Conservation (phyloP, 768 basidiomycete species). For the Lyophyllum shimeji region DNA sequence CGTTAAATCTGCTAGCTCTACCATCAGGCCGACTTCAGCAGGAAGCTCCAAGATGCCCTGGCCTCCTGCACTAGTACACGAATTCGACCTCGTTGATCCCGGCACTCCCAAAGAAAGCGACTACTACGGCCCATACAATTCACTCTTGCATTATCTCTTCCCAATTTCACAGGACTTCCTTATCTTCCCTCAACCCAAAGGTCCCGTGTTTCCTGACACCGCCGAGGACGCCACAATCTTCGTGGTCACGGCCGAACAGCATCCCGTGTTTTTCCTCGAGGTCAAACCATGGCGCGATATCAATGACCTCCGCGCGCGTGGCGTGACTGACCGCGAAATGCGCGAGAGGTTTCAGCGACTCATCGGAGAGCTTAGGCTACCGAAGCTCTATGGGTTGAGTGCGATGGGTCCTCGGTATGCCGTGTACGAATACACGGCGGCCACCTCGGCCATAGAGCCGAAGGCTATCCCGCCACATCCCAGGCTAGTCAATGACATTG, state of each 20-base stretch:
- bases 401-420: conserved; percentile 23
- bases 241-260: background rate
- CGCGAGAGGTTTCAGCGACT: conserved; percentile 19
- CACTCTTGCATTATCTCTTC: background rate
- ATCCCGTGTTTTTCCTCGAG: conserved; percentile 24
- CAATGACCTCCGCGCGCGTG: conserved; percentile 13
- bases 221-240: background rate
- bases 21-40: background rate
- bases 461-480: conserved; percentile 15
- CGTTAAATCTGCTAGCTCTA: background rate
- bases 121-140: background rate
- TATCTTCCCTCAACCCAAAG: background rate
- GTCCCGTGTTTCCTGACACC: background rate
- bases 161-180: background rate
- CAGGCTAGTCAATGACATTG: conserved; percentile 22
- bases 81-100: background rate
- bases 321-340: conserved; percentile 26
- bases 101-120: background rate
- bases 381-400: conserved; percentile 24
- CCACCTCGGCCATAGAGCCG: conserved; percentile 15
- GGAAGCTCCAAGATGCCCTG: background rate
- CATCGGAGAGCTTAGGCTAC: conserved; percentile 11
- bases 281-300: conserved; percentile 22
- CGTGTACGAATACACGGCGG: conserved; percentile 20
- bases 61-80: background rate